phyloP scores from a whole-genome alignment of 2,329 filamentous ascomycete species.

The Trichoderma cornu-damae region DNA sequence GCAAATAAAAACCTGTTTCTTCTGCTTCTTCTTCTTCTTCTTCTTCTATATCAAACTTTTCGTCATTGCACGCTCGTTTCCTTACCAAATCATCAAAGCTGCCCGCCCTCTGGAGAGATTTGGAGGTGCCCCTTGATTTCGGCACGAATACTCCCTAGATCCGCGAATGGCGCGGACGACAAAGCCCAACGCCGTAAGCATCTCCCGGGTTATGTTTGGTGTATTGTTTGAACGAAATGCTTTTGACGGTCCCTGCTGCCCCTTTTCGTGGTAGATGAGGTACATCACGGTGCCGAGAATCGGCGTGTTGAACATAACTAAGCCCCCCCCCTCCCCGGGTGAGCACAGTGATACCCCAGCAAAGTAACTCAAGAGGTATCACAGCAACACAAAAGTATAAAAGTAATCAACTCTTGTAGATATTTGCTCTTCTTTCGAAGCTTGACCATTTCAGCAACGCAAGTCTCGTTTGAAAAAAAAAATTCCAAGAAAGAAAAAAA shows the following conservation, averaged over 20 bases:
- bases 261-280: not conserved
- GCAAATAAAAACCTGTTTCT: no score
- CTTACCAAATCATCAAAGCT: not conserved
- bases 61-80: no score
- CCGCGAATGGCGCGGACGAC: not conserved
- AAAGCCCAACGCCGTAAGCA: not conserved
- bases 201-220: not conserved
- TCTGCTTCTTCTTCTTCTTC: no score
- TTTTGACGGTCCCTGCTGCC: not conserved
- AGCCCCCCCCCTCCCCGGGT: not conserved
- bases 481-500: not conserved
- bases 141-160: not conserved
- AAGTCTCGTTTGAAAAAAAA: not conserved
- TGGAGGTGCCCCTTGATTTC: not conserved
- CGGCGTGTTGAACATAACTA: slow-evolving; percentile 1
- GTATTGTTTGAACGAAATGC: not conserved
- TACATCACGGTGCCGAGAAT: not conserved
- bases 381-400: no score
- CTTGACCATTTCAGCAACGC: not conserved
- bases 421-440: not conserved
- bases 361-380: no score
- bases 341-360: not conserved
- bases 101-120: not conserved
- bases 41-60: no score
- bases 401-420: not conserved